A percentile compares a stretch with the other conserved stretches of the same genome.
Conservation (phyloP, 2,329 filamentous ascomycete genomes). For the Alternaria conjuncta region DNA sequence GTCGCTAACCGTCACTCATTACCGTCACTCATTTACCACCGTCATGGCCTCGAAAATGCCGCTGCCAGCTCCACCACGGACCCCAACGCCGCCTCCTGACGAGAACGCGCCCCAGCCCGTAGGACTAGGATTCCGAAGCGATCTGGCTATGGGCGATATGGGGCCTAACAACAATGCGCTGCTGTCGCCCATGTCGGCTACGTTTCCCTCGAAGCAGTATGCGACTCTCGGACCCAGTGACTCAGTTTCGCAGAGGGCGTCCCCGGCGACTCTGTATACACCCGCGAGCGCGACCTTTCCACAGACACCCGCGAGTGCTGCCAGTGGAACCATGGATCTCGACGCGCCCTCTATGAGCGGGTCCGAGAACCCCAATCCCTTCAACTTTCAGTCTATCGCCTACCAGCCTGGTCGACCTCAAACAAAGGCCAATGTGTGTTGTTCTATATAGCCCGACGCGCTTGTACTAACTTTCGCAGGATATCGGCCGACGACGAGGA, state of each 20-base stretch:
- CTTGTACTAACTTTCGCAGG: conserved; percentile 60
- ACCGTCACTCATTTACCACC: conserved; percentile 27
- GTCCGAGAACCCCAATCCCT: conserved; percentile 67
- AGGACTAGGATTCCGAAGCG: conserved; percentile 44
- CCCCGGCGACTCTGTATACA: conserved; percentile 41
- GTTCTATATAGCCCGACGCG: background rate
- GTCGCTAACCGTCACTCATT: conserved; percentile 25
- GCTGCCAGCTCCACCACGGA: conserved; percentile 66
- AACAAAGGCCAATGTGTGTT: conserved; percentile 66
- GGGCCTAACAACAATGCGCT: conserved; percentile 42
- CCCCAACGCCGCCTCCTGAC: conserved; percentile 68
- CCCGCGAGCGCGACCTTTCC: conserved; percentile 45
- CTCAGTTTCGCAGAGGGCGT: conserved; percentile 43
- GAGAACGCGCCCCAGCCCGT: conserved; percentile 51
- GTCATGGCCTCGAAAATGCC: conserved; percentile 66
- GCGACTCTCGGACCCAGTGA: conserved; percentile 43
- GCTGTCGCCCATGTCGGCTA: conserved; percentile 49
- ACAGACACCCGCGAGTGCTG: conserved; percentile 37
- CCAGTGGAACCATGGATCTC: conserved; percentile 37
- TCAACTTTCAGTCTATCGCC: conserved; percentile 84
- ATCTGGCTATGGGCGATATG: conserved; percentile 32
- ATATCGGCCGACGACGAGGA: conserved; percentile 87
- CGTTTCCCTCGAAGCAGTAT: conserved; percentile 46
- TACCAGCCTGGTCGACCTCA: conserved; percentile 66
- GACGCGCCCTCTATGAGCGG: conserved; percentile 39